Evolutionary conservation across 1,284 basidiomycete species (phyloP).

Genomic region (Calocybe gambosa): DNA sequence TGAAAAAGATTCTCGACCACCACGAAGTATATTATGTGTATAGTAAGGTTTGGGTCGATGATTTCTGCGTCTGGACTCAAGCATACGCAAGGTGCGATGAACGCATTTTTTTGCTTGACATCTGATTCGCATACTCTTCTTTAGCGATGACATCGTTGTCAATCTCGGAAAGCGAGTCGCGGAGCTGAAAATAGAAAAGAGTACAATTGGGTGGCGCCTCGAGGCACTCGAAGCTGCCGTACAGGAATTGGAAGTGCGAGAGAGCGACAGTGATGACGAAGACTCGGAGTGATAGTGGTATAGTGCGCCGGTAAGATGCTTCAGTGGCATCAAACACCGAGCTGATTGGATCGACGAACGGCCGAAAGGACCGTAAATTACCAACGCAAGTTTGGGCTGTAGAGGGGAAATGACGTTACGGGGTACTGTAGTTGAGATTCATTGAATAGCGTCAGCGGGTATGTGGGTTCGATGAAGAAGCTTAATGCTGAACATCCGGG

Average conservation of each 20-base stretch:
- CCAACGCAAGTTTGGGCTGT: neutral
- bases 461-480: neutral
- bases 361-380: neutral
- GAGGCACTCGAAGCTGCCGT: slow-evolving; percentile 58
- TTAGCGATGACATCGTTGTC: slow-evolving; percentile 51
- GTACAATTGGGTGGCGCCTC: slow-evolving; percentile 60
- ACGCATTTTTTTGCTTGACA: neutral
- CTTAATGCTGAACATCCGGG: neutral
- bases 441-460: neutral
- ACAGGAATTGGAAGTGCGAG: slow-evolving; percentile 29
- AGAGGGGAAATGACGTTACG: neutral
- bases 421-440: neutral
- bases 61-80: slow-evolving; percentile 72
- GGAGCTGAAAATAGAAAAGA: slow-evolving; percentile 42
- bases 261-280: slow-evolving; percentile 57
- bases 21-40: slow-evolving; percentile 82
- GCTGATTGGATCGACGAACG: neutral
- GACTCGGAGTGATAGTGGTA: slow-evolving; percentile 19
- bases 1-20: slow-evolving; percentile 66
- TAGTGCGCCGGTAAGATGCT: slow-evolving; percentile 2
- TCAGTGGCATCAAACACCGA: neutral
- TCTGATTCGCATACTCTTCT: neutral
- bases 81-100: slow-evolving; percentile 43
- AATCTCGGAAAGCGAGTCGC: slow-evolving; percentile 40
- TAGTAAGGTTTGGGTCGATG: slow-evolving; percentile 76